Evolutionary conservation across 2,329 filamentous ascomycete genomes (phyloP), one percentile per base, ranked within the genome.

Genomic region (Triangularia verruculosa): DNA sequence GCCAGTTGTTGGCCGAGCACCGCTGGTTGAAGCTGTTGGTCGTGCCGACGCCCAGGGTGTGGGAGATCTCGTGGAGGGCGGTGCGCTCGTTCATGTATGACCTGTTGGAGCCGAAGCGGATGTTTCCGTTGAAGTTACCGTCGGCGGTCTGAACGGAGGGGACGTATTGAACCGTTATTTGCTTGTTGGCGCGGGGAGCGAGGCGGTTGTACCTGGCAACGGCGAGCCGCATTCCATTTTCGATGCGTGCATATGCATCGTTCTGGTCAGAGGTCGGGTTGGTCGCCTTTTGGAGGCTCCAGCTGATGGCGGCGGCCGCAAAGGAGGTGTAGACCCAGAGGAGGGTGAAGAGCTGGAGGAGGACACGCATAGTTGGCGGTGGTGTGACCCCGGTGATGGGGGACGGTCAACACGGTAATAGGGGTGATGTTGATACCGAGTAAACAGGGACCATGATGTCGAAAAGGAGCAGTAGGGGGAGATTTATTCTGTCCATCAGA

Each of bases 1-100:
- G 71, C 80, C 80, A 82, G 68, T 79, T 69, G 64, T 74, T 73
- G 1, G 77, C 72, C 0, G 74, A 72, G 68, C 80, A 82, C 32
- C 70, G 68, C 12, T 64, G 58, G 62, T 79, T 68, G 65, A 81
- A 82, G 8, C 73, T 74, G 7, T 69, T 66, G 3, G 78, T 80
- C 72, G 78, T 77, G 0, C 80, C 80, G n/a, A 82, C 73, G 3
- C 80, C 80, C 4, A 82, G 75, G 0, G 79, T 81, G 69, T 82
- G 80, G 1, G 79, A 66, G 52, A 80, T 80, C 72, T 82, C 80
- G 67, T 82, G 80, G 69, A 82, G 73, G 4, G 80, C 79, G 2
- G 79, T 81, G 13, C 80, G 78, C 70, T 82, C 78, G 56, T 70
- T 81, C 80, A 82, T 82, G 73, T 79, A 82, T 0, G 75, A 66